A percentile compares a stretch with the other conserved stretches of the same genome.
These are phyloP conservation scores for Nicotiana undulata DNA, from an alignment of 257 asterid genomes.

Conservation along the genomic window DNA sequence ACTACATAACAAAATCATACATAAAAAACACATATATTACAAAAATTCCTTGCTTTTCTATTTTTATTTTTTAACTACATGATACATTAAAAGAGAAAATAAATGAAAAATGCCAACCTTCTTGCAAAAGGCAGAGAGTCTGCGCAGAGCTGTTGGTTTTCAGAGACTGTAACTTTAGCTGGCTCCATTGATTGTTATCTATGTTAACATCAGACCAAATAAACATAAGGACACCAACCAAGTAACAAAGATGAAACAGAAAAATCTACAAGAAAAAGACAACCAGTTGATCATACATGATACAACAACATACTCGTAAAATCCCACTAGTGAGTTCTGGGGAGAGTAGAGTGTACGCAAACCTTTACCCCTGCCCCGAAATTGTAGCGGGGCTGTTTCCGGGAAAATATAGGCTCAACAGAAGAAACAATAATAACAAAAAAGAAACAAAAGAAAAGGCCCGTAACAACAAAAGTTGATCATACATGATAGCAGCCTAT, in stretches of 20 bases:
- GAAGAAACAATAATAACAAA: no score
- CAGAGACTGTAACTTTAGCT: slow-evolving; percentile 18
- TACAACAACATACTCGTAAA: no score
- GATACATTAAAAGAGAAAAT: neutral
- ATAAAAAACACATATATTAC: neutral
- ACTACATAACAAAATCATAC: slow-evolving; percentile 25
- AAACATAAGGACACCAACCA: neutral
- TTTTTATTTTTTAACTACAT: neutral
- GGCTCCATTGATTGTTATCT: slow-evolving; percentile 17
- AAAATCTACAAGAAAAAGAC: neutral
- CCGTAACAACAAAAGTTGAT: no score
- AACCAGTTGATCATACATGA: neutral
- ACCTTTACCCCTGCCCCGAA: no score
- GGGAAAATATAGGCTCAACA: no score
- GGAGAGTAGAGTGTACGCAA: no score
- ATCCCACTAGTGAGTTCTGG: no score
- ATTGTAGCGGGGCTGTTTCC: no score
- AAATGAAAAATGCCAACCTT: slow-evolving; percentile 25
- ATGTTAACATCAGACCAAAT: neutral
- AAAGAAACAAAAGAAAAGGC: no score
- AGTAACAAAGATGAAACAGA: neutral
- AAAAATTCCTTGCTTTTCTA: neutral
- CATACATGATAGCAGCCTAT: neutral
- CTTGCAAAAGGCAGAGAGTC: slow-evolving; percentile 44
- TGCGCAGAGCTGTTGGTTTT: slow-evolving; percentile 21